Conservation (phyloP, 2,329 filamentous ascomycete species). For the Endoconidiophora laricicola region DNA sequence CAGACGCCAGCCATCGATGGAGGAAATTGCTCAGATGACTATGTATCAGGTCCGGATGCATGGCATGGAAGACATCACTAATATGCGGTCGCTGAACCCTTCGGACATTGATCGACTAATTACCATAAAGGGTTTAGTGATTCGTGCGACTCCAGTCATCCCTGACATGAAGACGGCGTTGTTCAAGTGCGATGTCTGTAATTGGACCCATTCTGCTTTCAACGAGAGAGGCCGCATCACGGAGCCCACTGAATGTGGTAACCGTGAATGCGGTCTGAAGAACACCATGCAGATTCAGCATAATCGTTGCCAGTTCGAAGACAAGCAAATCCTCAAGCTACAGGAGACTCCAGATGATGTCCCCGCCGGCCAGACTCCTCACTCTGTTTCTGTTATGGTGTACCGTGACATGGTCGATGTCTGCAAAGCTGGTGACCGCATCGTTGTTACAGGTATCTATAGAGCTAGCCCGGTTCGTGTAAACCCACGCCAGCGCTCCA, state of each 20-base stretch:
- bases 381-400: constrained; percentile 88
- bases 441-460: constrained; percentile 94
- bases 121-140: constrained; percentile 88
- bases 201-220: constrained; percentile 76
- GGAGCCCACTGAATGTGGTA: constrained; percentile 80
- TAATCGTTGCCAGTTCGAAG: constrained; percentile 84
- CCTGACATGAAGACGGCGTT: constrained; percentile 99
- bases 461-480: constrained; percentile 84
- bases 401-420: constrained; percentile 96
- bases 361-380: constrained; percentile 88
- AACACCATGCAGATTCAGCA: constrained; percentile 99
- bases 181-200: constrained; percentile 88
- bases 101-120: constrained; percentile 95
- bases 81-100: constrained; percentile 86
- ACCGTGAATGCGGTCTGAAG: constrained; percentile 60
- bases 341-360: constrained; percentile 94
- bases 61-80: constrained; percentile 71
- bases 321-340: constrained; percentile 97
- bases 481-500: constrained; percentile 78
- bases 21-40: constrained; percentile 64
- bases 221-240: constrained; percentile 93
- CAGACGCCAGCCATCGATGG: constrained; percentile 40
- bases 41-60: constrained; percentile 80
- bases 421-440: constrained; percentile 92
- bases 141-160: constrained; percentile 87